These are phyloP conservation scores for Clitopilus hobsonii DNA, from an alignment of 768 basidiomycete species.

Conservation along the genomic window DNA sequence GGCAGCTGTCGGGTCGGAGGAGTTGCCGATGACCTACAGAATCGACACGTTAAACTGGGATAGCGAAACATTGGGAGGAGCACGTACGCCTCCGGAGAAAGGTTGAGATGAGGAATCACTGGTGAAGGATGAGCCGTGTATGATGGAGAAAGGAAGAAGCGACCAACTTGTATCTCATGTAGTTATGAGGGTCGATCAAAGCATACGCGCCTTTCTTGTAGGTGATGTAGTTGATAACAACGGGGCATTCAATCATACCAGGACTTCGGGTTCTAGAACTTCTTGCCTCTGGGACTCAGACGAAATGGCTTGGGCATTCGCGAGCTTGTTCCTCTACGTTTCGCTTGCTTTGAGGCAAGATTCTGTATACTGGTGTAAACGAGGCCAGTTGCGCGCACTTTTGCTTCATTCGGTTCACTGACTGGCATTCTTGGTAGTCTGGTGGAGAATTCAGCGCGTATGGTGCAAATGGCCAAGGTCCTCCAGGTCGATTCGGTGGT, in stretches of 20 bases:
- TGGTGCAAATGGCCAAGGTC: constrained; percentile 28
- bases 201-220: constrained; percentile 35
- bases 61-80: neutral
- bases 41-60: no score
- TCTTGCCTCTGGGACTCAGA: neutral
- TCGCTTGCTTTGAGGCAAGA: constrained; percentile 19
- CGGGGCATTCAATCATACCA: constrained; percentile 25
- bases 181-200: constrained; percentile 41
- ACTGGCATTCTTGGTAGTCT: constrained; percentile 22
- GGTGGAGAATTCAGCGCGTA: constrained; percentile 44
- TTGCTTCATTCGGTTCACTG: neutral
- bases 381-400: constrained; percentile 22
- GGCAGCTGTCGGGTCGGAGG: constrained; percentile 37
- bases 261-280: neutral
- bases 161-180: constrained; percentile 43
- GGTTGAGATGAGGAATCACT: constrained; percentile 42
- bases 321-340: constrained; percentile 1
- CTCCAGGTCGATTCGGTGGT: constrained; percentile 38
- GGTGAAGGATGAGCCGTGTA: neutral
- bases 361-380: constrained; percentile 41
- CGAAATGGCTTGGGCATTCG: neutral
- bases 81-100: constrained; percentile 35
- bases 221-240: constrained; percentile 40
- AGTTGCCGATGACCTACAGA: constrained; percentile 40
- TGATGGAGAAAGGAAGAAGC: neutral